Base-by-base conservation (phyloP, 139 green algal genomes). In the Raphidocelis subcapitata region DNA sequence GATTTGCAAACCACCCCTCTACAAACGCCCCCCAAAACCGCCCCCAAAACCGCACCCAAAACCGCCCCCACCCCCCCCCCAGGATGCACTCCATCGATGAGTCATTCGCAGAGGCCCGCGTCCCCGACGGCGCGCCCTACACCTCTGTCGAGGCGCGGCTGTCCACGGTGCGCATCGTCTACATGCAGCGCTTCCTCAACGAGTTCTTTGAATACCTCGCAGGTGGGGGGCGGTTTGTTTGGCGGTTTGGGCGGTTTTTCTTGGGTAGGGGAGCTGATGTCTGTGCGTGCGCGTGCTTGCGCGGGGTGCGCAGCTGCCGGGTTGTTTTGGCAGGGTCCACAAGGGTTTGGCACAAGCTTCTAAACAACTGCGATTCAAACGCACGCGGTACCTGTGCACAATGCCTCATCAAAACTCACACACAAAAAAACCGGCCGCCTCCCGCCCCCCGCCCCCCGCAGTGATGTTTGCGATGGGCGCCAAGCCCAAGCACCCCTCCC, bases 161-260 rank as follows among this genome's bases (percentile, higher is more conserved):
- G 46, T 81, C 61, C 24, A 81, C 88, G 44, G 89, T 98, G 24
- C 84, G 90, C 59, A 52, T 98, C 21, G 84, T 97, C 21, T 97
- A 92, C 80, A 85, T 97, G 62, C 84, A 97, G 62, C 85, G 93
- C 62, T 97, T 97, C 75, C 60, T 98, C 29, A 69, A 83, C 12
- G 84, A 93, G 76, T 77, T 90, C 64, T 35, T 84, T 32, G 66
- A 73, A 3, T 90, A 89, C 78, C 68, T 92, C 16, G 72, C 62
- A 35, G 85, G 82, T 88, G 32, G 21, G 77, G 18, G 3, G 41
- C 8, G 41, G 41, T 49, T 49, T 49, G 41, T 20, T 12, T 49
- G 20, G 41, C 41, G 41, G 41, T 49, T 49, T 49, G 41, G 12
- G 8, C 41, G 41, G 41, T 8, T 8, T 49, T 49, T 49, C 33